phyloP scores from a whole-genome alignment of 1,139 yeast genomes.

The Debaryomyces coudertii region DNA sequence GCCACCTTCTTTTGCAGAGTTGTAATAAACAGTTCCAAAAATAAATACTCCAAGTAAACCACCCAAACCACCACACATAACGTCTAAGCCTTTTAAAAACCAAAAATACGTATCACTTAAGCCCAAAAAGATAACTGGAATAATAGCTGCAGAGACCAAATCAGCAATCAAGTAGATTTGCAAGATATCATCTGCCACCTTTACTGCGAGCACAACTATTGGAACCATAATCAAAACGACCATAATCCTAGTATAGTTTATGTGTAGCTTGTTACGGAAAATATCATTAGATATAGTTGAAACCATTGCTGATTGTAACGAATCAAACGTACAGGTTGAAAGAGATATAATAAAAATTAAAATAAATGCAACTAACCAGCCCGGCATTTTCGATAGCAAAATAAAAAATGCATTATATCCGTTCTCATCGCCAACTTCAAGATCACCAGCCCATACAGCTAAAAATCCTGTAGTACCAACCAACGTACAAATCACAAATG shows the following conservation, averaged over 20 bases:
- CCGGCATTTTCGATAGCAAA: constrained; percentile 73
- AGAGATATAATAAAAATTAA: constrained; percentile 71
- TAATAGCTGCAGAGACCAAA: constrained; percentile 80
- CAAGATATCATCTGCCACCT: constrained; percentile 78
- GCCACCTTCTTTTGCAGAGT: constrained; percentile 76
- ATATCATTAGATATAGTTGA: constrained; percentile 88
- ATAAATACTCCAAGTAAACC: constrained; percentile 79
- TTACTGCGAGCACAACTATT: constrained; percentile 77
- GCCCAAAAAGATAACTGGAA: constrained; percentile 85
- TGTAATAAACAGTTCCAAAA: constrained; percentile 80
- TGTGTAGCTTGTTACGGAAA: constrained; percentile 76
- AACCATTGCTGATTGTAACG: constrained; percentile 85
- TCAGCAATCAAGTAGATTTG: constrained; percentile 91
- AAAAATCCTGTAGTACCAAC: constrained; percentile 84
- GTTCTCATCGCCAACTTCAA: constrained; percentile 58
- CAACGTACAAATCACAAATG: constrained; percentile 65
- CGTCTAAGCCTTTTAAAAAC: constrained; percentile 79
- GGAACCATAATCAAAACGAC: constrained; percentile 83
- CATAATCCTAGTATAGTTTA: constrained; percentile 68
- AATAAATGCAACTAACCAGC: constrained; percentile 85
- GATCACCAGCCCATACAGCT: constrained; percentile 88
- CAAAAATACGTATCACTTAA: constrained; percentile 62
- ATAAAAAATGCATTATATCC: constrained; percentile 73
- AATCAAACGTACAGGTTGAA: constrained; percentile 89
- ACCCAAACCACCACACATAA: constrained; percentile 81